These are phyloP conservation scores for Trichoderma koningiopsis DNA, from an alignment of 2,329 filamentous ascomycete species.

Conservation along the genomic window DNA sequence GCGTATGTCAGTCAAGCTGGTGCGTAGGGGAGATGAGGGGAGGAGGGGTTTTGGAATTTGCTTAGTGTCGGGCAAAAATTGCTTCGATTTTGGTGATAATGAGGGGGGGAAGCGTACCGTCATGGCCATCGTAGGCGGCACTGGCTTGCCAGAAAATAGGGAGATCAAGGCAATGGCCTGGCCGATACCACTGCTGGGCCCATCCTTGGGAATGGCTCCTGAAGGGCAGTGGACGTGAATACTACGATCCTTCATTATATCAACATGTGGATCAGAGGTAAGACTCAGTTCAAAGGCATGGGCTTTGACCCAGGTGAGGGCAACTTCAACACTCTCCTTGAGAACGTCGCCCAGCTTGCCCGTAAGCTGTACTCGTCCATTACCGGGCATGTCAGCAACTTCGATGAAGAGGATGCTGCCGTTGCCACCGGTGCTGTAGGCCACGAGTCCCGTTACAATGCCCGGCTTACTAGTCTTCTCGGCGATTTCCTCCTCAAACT, in stretches of 20 bases:
- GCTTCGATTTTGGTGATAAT: neutral
- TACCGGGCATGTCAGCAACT: slow-evolving; percentile 94
- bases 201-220: slow-evolving; percentile 93
- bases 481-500: slow-evolving; percentile 93
- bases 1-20: slow-evolving; percentile 28
- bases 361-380: slow-evolving; percentile 88
- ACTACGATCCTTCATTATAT: slow-evolving; percentile 93
- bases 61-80: slow-evolving; percentile 25
- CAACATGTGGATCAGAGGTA: slow-evolving; percentile 75
- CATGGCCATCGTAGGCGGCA: slow-evolving; percentile 94
- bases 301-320: slow-evolving; percentile 94
- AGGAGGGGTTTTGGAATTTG: slow-evolving; percentile 21
- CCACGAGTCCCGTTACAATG: slow-evolving; percentile 93
- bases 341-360: slow-evolving; percentile 95
- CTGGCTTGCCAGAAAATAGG: slow-evolving; percentile 80
- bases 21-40: neutral
- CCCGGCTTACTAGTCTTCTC: slow-evolving; percentile 82
- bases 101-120: slow-evolving; percentile 58
- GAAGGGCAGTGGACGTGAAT: slow-evolving; percentile 96
- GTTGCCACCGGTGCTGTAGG: slow-evolving; percentile 89
- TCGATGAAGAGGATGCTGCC: slow-evolving; percentile 98
- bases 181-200: slow-evolving; percentile 82
- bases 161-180: slow-evolving; percentile 93
- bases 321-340: slow-evolving; percentile 96
- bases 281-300: slow-evolving; percentile 91